Conservation (phyloP, 805 yeast genomes). For the Kodamaea hsintzibuensis region DNA sequence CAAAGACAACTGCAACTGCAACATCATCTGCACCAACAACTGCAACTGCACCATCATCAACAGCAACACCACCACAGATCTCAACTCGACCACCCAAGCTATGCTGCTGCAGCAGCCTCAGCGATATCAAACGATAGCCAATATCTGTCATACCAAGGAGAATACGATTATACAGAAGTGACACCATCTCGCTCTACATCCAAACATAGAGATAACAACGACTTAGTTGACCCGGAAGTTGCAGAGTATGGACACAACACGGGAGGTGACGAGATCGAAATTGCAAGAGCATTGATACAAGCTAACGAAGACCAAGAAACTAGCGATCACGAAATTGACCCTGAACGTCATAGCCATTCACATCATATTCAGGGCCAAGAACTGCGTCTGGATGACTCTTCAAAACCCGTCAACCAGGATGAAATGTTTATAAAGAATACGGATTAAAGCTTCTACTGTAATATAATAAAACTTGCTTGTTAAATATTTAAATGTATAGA, state of each 20-base stretch:
- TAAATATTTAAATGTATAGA: slow-evolving; percentile 2
- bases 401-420: background rate
- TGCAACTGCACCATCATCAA: slow-evolving; percentile 19
- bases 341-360: background rate
- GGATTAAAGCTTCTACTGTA: background rate
- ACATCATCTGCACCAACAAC: slow-evolving; percentile 10
- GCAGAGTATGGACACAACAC: slow-evolving; percentile 41
- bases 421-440: background rate
- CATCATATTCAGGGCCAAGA: background rate
- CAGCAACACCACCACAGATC: slow-evolving; percentile 17
- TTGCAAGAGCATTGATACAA: slow-evolving; percentile 65
- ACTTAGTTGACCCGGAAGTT: slow-evolving; percentile 60
- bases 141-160: slow-evolving; percentile 18
- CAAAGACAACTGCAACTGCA: slow-evolving; percentile 21
- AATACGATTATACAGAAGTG: slow-evolving; percentile 14
- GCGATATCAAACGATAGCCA: slow-evolving; percentile 25
- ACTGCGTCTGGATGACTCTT: background rate
- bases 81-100: slow-evolving; percentile 19
- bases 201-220: slow-evolving; percentile 19
- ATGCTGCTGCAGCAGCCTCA: slow-evolving; percentile 38
- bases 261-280: slow-evolving; percentile 58
- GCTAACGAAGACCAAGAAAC: slow-evolving; percentile 46
- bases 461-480: background rate
- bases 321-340: background rate
- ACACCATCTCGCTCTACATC: slow-evolving; percentile 4